Conservation (phyloP, 2,329 filamentous ascomycete genomes). For the Diplodia intermedia region DNA sequence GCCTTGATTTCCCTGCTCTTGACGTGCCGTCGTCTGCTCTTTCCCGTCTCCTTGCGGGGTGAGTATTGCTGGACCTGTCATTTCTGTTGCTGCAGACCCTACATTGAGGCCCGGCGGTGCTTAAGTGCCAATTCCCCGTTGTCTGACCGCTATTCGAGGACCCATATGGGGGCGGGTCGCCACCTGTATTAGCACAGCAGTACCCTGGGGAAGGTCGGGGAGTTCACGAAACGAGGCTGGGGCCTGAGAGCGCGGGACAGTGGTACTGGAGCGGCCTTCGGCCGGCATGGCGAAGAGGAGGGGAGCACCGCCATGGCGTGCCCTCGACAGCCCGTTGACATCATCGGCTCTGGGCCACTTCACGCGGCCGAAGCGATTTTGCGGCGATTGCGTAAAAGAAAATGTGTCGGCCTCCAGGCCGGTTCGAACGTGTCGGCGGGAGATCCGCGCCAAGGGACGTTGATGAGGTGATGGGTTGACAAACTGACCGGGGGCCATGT, state of each 20-base stretch:
- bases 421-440: constrained; percentile 14
- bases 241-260: not conserved
- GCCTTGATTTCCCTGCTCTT: constrained; percentile 14
- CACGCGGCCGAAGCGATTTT: not conserved
- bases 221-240: not conserved
- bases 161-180: constrained; percentile 8
- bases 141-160: constrained; percentile 12
- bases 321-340: not conserved
- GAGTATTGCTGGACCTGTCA: not conserved
- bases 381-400: constrained; percentile 29
- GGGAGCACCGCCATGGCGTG: not conserved
- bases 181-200: not conserved
- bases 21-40: not conserved
- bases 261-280: not conserved
- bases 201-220: not conserved
- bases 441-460: constrained; percentile 25
- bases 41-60: not conserved
- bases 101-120: not conserved
- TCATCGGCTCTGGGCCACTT: not conserved
- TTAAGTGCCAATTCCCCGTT: not conserved
- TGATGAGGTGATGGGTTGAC: constrained; percentile 27
- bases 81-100: not conserved
- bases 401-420: not conserved
- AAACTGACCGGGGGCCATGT: constrained; percentile 9
- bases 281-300: not conserved